Evolutionary conservation across 2,329 filamentous ascomycete genomes (phyloP).

Genomic region (Botrytis porri): DNA sequence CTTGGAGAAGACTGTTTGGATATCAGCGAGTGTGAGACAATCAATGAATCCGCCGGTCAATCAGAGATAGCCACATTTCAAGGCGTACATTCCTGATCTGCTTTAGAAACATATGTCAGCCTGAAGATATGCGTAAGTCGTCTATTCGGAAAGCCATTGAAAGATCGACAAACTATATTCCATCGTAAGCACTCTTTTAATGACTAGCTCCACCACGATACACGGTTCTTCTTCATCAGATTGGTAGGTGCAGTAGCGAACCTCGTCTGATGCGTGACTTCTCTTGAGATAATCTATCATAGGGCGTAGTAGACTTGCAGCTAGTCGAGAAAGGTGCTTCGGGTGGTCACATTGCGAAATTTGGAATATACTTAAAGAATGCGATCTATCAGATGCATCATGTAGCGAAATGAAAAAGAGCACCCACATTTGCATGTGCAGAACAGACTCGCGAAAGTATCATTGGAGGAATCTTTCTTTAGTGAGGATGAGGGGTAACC

Average conservation of each 20-base stretch:
- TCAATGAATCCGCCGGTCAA: neutral
- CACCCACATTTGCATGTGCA: slow-evolving; percentile 15
- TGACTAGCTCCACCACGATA: neutral
- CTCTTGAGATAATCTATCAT: slow-evolving; percentile 15
- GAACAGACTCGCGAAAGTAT: neutral
- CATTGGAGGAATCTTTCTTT: neutral
- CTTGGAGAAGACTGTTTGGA: neutral
- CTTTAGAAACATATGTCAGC: slow-evolving; percentile 1
- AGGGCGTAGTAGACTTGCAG: neutral
- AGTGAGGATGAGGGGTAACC: slow-evolving; percentile 9
- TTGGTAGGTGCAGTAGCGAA: neutral
- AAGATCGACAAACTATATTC: neutral
- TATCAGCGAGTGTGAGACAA: slow-evolving; percentile 4
- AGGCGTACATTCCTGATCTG: neutral
- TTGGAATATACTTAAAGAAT: slow-evolving; percentile 15
- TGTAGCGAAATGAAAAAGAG: neutral
- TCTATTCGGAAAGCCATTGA: slow-evolving; percentile 4
- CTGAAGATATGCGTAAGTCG: neutral
- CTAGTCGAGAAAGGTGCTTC: slow-evolving; percentile 11
- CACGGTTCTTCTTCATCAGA: neutral
- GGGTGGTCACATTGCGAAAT: slow-evolving; percentile 4
- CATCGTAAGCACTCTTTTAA: neutral
- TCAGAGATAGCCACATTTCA: slow-evolving; percentile 15
- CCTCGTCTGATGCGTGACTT: slow-evolving; percentile 1
- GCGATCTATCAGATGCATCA: slow-evolving; percentile 19